Evolutionary conservation across 2,329 filamentous ascomycete species (phyloP), one percentile per base, ranked within the genome.

Genomic region (Colletotrichum tanaceti): DNA sequence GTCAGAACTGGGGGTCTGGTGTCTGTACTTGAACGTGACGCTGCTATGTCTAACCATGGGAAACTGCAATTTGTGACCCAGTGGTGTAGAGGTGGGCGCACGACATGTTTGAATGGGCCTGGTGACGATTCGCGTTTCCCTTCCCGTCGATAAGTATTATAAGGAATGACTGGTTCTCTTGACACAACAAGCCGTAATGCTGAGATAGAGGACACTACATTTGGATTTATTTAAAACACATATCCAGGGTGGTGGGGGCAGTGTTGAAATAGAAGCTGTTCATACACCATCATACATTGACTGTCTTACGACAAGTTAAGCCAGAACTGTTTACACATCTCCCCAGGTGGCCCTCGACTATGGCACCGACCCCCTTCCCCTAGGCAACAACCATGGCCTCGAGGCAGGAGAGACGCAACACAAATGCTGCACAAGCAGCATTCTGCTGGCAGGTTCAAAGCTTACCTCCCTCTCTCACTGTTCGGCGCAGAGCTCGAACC

Each of bases 401-500:
- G 11, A 39, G 6, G 13, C n/a, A 18, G 50, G 4, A 14, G 18
- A 39, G 5, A 39, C 32, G 16, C 18, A 14, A 20, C 11, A 54
- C 50, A 16, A 7, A 10, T 39, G 50, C 32, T 16, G 32, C 32
- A 39, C n/a, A 22, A 20, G 32, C n/a, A n/a, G 16, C 28, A 13
- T 16, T n/a, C 9, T 35, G 32, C 32, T 54, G n/a, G 20, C 5
- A 32, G 6, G 32, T 38, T 39, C n/a, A 20, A 22, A 22, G 13
- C 50, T 28, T 16, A 4, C 47, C 47, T 18, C n/a, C 35, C 10
- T 38, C 10, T 38, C 28, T 60, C 22, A 60, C 22, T 60, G 58
- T 18, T 60, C 50, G 18, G 24, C 35, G 46, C 66, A 69, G 39
- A 70, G 32, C 38, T 60, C 59, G 55, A 70, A 70, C 58, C 70